Percentiles rank a stretch among this genome's conserved stretches.
Evolutionary conservation across 2,329 filamentous ascomycete species (phyloP).

Genomic region (Colletotrichum gloeosporioides): DNA sequence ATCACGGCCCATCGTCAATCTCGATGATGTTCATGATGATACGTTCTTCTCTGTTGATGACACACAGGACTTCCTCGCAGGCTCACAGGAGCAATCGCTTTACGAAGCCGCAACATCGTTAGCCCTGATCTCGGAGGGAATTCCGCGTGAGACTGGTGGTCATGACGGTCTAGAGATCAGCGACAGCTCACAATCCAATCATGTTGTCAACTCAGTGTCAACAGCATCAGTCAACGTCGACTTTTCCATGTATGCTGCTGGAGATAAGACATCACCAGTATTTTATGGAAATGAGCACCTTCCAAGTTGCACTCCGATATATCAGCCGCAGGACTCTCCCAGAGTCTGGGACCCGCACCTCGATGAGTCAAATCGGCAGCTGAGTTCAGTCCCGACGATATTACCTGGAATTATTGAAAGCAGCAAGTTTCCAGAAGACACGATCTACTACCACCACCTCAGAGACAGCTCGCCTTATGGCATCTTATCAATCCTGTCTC

Average conservation of each 20-base stretch:
- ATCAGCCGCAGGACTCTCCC: neutral
- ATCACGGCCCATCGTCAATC: neutral
- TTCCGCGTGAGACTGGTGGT: neutral
- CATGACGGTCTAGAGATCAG: accelerated
- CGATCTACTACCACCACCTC: conserved; percentile 1
- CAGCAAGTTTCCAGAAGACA: conserved; percentile 5
- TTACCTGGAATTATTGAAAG: neutral
- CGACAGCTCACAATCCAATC: neutral
- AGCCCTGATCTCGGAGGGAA: neutral
- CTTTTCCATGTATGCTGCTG: neutral
- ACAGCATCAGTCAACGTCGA: neutral
- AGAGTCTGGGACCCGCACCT: neutral
- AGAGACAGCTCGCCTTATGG: neutral
- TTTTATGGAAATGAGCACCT: neutral
- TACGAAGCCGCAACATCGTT: neutral
- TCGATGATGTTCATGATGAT: neutral
- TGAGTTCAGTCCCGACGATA: neutral
- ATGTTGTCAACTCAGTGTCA: neutral
- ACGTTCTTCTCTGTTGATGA: neutral
- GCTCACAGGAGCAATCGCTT: neutral
- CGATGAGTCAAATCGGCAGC: neutral
- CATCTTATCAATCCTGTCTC: neutral
- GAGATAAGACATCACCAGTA: neutral
- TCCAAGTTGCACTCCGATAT: neutral
- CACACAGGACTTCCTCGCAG: neutral